Evolutionary conservation across 2,329 filamentous ascomycete genomes (phyloP).

Genomic region (Hirsutella thompsonii): DNA sequence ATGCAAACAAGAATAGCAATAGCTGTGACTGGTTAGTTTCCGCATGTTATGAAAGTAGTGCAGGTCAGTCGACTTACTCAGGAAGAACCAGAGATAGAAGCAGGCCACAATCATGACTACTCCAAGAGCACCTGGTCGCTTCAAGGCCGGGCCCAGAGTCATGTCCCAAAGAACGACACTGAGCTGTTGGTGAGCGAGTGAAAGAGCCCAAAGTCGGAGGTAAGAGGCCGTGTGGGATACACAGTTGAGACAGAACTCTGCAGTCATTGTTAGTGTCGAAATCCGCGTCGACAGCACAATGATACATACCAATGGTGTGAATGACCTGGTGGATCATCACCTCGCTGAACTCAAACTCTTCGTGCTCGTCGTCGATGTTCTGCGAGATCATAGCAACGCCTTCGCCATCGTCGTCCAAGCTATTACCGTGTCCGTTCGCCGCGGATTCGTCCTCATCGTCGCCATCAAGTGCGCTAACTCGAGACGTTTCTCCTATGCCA

Average conservation of each 20-base stretch:
- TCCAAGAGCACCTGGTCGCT: slow-evolving; percentile 50
- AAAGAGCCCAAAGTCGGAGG: slow-evolving; percentile 94
- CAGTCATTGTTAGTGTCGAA: slow-evolving; percentile 14
- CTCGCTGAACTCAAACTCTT: slow-evolving; percentile 95
- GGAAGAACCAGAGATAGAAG: slow-evolving; percentile 83
- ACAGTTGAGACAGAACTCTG: slow-evolving; percentile 97
- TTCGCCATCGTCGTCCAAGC: slow-evolving; percentile 55
- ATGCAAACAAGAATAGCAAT: slow-evolving; percentile 69
- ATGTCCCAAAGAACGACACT: slow-evolving; percentile 93
- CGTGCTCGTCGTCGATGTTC: slow-evolving; percentile 74
- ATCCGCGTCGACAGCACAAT: not conserved
- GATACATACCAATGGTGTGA: slow-evolving; percentile 85
- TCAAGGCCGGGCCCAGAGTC: slow-evolving; percentile 73
- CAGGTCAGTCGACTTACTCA: slow-evolving; percentile 33
- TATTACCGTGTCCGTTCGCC: slow-evolving; percentile 45
- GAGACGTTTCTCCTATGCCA: slow-evolving; percentile 78
- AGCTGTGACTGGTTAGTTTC: slow-evolving; percentile 18
- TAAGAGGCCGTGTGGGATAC: slow-evolving; percentile 98
- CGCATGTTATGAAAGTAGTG: not conserved
- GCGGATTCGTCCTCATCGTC: slow-evolving; percentile 57
- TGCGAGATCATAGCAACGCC: slow-evolving; percentile 81
- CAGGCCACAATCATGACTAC: slow-evolving; percentile 69
- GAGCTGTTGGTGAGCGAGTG: slow-evolving; percentile 93
- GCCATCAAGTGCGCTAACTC: slow-evolving; percentile 80
- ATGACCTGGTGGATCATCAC: slow-evolving; percentile 99